Evolutionary conservation across 768 basidiomycete genomes (phyloP).

Genomic region (Tubosaeta sp.): DNA sequence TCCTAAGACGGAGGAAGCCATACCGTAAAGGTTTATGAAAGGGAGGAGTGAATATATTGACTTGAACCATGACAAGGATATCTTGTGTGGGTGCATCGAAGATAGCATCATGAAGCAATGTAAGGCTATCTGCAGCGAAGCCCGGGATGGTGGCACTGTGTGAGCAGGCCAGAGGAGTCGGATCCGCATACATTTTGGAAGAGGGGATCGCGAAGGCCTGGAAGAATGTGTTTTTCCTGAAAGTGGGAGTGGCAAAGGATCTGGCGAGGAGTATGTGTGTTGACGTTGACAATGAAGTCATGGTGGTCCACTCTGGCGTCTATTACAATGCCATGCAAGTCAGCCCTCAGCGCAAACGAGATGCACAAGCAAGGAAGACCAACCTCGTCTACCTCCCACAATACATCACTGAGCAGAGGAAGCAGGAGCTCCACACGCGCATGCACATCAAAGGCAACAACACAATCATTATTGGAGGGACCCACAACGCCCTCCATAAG

Average conservation of each 20-base stretch:
- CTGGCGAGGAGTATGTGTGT: constrained; percentile 16
- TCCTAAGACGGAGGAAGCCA: constrained; percentile 3
- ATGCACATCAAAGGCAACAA: constrained; percentile 12
- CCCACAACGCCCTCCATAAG: background rate
- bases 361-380: constrained; percentile 11
- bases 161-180: constrained; percentile 3
- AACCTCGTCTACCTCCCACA: background rate
- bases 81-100: constrained; percentile 9
- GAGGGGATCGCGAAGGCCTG: constrained; percentile 12
- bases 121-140: background rate
- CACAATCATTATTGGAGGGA: background rate
- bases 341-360: too few species aligned
- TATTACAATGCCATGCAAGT: too few species aligned
- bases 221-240: background rate
- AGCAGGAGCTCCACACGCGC: constrained; percentile 2
- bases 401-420: background rate
- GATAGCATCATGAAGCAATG: constrained; percentile 13
- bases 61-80: constrained; percentile 4
- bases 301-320: too few species aligned
- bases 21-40: background rate
- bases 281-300: constrained; percentile 10
- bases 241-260: background rate
- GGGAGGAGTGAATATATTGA: background rate
- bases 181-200: background rate
- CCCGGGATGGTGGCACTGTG: constrained; percentile 8